Evolutionary conservation across 78 protist species (phyloP), one percentile per base, ranked within the genome.

Genomic region (Speleostelium caveatum): DNA sequence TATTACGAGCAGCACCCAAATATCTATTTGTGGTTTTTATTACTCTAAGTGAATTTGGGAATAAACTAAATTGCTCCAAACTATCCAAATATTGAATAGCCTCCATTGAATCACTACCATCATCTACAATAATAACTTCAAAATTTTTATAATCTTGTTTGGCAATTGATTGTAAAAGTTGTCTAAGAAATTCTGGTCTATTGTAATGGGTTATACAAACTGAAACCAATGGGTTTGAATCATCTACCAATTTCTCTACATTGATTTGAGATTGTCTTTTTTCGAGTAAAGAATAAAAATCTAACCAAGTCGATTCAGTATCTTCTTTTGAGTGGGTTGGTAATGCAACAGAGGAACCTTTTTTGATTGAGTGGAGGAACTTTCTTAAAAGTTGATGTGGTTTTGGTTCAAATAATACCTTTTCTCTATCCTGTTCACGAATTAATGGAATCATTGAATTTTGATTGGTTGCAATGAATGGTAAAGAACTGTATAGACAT

Each of bases 1-100:
- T 69, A 39, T 83, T 83, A 55, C 91, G 61, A n/a, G 91, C 91
- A 22, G 91, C 91, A 59, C 91, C 91, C n/a, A 83, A 58, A 60
- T 83, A 83, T 32, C 76, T 69, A 69, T 83, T 83, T n/a, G 75
- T 22, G 22, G 91, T 83, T 45, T 35, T 55, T 2, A 83, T 83
- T 14, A 83, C 24, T 55, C 69, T 67, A 77, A 77, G 69, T 2
- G 19, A 22, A 17, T 28, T 30, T 6, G 24, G 16, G 2, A 51
- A 16, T 42, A 56, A 3, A 6, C 58, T 83, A 53, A 83, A 83
- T 10, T 35, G 8, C 12, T 67, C 66, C 26, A 83, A 28, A 12
- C 28, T 22, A 21, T 69, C n/a, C 1, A 83, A 30, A 45, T 83
- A 83, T 14, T 69, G 56, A 30, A 83, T 14, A 0, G 91, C 63